Evolutionary conservation across 805 yeast species (phyloP), one percentile per base, ranked within the genome.

Genomic region (Yarrowia sp.): DNA sequence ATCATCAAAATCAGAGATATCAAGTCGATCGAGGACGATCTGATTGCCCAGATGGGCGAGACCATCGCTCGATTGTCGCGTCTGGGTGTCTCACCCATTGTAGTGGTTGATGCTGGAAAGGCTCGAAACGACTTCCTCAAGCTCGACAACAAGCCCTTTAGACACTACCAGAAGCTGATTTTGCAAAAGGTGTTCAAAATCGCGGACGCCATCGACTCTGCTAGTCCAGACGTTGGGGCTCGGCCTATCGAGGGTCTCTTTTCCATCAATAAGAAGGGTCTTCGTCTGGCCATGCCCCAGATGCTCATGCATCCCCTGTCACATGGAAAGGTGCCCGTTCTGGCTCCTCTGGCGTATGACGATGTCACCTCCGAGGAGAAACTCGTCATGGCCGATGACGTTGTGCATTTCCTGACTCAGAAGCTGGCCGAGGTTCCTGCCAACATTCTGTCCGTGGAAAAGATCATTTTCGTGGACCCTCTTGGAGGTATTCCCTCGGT

Each of bases 401-500:
- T 80, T 3, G 77, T 86, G 1, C 74, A 76, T 46, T 77, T 80
- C 59, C 73, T 86, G 1, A 79, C 81, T 2, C 69, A 71, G 36
- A 79, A 81, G 38, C 75, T 84, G 56, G 71, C 71, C 14, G 70
- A 73, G 11, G 70, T 78, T 42, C 76, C 77, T 14, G 61, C 41
- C 50, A 73, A 59, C 63, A 70, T 64, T 59, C 70, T 67, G n/a
- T 81, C 88, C 0, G 84, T 95, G 52, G 99, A 95, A 71, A 95
- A 95, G 72, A 79, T 94, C 38, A 85, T 94, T 8, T 87, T 88
- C 71, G 80, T 95, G 40, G 98, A 92, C 73, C 85, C 87, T 0
- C 76, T 84, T 19, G 99, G 99, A 1, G 99, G 99, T 0, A 89
- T 92, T 8, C 98, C 98, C 0, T 89, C 96, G 0, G 80, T 87